Percentiles rank a stretch among this genome's conserved stretches.
These are phyloP conservation scores for Russula abietina DNA, from an alignment of 768 basidiomycete genomes.

Conservation along the genomic window DNA sequence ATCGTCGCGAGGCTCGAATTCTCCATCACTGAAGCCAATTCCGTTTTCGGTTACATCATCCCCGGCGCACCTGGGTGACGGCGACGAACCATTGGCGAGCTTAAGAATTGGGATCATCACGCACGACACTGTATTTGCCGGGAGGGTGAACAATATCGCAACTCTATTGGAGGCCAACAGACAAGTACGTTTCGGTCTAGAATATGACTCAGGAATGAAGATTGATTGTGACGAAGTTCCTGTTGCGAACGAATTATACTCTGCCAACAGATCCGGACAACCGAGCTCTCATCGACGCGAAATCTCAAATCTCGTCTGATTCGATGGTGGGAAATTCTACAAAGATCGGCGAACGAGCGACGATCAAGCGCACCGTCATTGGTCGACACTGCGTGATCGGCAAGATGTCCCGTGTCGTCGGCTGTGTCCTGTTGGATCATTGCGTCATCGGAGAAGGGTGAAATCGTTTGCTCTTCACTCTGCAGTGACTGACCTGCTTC, in stretches of 20 bases:
- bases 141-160: constrained; percentile 71
- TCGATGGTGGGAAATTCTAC: constrained; percentile 80
- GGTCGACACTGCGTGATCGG: constrained; percentile 76
- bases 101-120: constrained; percentile 61
- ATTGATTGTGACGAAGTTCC: constrained; percentile 39
- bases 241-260: constrained; percentile 45
- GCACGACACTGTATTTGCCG: constrained; percentile 49
- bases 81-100: constrained; percentile 36
- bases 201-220: neutral
- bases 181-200: constrained; percentile 43
- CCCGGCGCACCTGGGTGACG: constrained; percentile 37
- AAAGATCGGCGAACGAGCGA: constrained; percentile 70
- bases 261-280: constrained; percentile 57
- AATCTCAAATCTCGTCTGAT: constrained; percentile 78
- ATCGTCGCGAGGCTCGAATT: constrained; percentile 11
- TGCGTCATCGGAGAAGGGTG: constrained; percentile 86
- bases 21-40: constrained; percentile 29
- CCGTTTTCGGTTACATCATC: constrained; percentile 42
- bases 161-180: constrained; percentile 77
- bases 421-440: constrained; percentile 83
- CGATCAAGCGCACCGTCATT: constrained; percentile 57
- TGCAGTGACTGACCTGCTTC: constrained; percentile 7
- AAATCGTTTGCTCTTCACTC: constrained; percentile 10
- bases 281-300: constrained; percentile 66
- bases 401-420: constrained; percentile 73